Percentiles rank a stretch among this genome's conserved stretches.
Evolutionary conservation across 1,284 basidiomycete genomes (phyloP).

Genomic region (Fistulinella cinereoalba): DNA sequence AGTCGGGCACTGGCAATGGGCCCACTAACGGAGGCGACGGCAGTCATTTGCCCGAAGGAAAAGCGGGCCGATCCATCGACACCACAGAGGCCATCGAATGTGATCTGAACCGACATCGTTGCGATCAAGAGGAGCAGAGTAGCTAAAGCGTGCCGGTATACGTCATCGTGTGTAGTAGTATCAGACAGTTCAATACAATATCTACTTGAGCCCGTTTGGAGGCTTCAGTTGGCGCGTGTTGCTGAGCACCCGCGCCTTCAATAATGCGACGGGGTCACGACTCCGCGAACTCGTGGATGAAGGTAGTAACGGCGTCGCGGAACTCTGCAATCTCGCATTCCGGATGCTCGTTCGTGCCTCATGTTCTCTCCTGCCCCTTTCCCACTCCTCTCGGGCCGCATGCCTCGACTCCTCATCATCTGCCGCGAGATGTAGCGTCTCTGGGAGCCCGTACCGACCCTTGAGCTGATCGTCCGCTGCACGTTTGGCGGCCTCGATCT

Average conservation of each 20-base stretch:
- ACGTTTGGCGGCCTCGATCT: slow-evolving; percentile 63
- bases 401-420: slow-evolving; percentile 55
- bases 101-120: too few species aligned
- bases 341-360: slow-evolving; percentile 44
- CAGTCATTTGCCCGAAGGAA: slow-evolving; percentile 36
- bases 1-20: slow-evolving; percentile 74
- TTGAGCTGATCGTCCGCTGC: slow-evolving; percentile 68
- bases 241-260: slow-evolving; percentile 56
- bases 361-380: slow-evolving; percentile 45
- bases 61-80: slow-evolving; percentile 36
- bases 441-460: slow-evolving; percentile 70
- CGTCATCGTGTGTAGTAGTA: too few species aligned
- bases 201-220: slow-evolving; percentile 19
- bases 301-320: slow-evolving; percentile 32
- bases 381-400: slow-evolving; percentile 64
- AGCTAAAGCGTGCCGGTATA: too few species aligned
- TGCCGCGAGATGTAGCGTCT: slow-evolving; percentile 54
- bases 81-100: slow-evolving; percentile 29
- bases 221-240: slow-evolving; percentile 44
- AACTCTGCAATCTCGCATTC: slow-evolving; percentile 44
- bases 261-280: slow-evolving; percentile 37
- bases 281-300: slow-evolving; percentile 16
- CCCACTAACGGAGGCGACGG: slow-evolving; percentile 68
- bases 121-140: too few species aligned
- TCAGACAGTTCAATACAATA: slow-evolving; percentile 1